Conservation (phyloP, 2,329 filamentous ascomycete species). For the Cladophialophora psammophila region DNA sequence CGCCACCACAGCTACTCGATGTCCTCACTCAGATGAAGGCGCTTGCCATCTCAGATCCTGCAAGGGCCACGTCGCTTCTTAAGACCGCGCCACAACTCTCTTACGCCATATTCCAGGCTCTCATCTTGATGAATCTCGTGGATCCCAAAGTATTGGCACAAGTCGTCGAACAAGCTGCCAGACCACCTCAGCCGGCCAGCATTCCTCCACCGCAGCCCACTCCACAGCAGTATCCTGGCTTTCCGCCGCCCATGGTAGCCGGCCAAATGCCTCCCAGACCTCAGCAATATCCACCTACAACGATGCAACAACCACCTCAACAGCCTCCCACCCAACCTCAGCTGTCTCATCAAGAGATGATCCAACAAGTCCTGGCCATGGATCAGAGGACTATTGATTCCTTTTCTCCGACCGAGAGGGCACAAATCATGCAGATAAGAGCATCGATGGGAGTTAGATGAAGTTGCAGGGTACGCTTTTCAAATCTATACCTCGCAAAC, state of each 20-base stretch:
- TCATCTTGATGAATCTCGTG: conserved; percentile 90
- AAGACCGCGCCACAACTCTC: conserved; percentile 88
- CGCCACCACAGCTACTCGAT: conserved; percentile 87
- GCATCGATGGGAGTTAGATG: conserved; percentile 60
- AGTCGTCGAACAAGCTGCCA: conserved; percentile 70
- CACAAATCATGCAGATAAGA: conserved; percentile 80
- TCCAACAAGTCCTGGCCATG: conserved; percentile 82
- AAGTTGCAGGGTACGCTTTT: conserved; percentile 4
- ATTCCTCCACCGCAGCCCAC: conserved; percentile 45
- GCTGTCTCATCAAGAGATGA: conserved; percentile 70
- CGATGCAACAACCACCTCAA: conserved; percentile 45
- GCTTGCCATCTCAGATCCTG: conserved; percentile 80
- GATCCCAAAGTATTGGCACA: conserved; percentile 82
- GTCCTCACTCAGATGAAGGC: conserved; percentile 95
- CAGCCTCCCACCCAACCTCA: conserved; percentile 53
- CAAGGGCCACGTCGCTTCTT: conserved; percentile 83
- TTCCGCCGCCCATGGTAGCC: conserved; percentile 36
- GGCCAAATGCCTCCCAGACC: conserved; percentile 40
- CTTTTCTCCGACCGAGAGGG: conserved; percentile 75
- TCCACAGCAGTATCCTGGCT: conserved; percentile 42
- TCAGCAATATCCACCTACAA: conserved; percentile 44
- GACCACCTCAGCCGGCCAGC: conserved; percentile 39
- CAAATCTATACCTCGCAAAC: not conserved
- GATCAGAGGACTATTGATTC: conserved; percentile 80
- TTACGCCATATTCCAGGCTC: conserved; percentile 93